These are phyloP conservation scores for Parachlorella kessleri DNA, from an alignment of 139 green algal species.

Conservation along the genomic window DNA sequence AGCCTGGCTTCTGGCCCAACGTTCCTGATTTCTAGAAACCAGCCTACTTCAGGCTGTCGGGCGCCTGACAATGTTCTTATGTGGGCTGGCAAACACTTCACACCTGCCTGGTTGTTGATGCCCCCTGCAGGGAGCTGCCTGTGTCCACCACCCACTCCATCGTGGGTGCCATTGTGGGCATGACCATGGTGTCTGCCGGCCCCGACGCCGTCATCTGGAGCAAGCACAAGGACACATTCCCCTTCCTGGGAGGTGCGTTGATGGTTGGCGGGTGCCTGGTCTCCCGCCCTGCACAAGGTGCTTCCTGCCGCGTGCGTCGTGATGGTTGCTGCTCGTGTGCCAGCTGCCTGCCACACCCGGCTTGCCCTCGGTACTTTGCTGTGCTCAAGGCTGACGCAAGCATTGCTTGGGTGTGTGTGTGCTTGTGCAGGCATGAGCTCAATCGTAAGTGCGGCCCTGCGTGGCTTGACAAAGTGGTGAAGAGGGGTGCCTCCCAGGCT, in stretches of 20 bases:
- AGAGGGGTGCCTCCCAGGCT: no score
- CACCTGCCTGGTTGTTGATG: no score
- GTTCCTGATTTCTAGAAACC: background rate
- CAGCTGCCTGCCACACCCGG: no score
- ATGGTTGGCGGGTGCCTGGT: background rate
- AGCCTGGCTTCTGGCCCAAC: background rate
- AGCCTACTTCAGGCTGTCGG: background rate
- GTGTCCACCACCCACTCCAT: slow-evolving; percentile 60
- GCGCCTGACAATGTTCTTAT: no score
- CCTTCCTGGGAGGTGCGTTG: background rate
- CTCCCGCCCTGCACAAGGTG: background rate
- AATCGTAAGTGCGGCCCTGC: no score
- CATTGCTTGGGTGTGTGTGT: no score
- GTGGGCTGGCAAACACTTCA: no score
- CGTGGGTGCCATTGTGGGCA: slow-evolving; percentile 40
- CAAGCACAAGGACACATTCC: slow-evolving; percentile 11
- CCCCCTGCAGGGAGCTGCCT: no score
- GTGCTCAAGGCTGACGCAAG: no score
- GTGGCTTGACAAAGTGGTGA: no score
- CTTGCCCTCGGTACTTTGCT: background rate
- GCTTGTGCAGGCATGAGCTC: no score
- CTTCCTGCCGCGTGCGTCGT: background rate
- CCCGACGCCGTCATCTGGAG: slow-evolving; percentile 30
- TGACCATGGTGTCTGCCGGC: slow-evolving; percentile 23
- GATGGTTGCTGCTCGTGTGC: no score